Base-by-base conservation (phyloP, 768 basidiomycete genomes). In the Termitomyces sp. region DNA sequence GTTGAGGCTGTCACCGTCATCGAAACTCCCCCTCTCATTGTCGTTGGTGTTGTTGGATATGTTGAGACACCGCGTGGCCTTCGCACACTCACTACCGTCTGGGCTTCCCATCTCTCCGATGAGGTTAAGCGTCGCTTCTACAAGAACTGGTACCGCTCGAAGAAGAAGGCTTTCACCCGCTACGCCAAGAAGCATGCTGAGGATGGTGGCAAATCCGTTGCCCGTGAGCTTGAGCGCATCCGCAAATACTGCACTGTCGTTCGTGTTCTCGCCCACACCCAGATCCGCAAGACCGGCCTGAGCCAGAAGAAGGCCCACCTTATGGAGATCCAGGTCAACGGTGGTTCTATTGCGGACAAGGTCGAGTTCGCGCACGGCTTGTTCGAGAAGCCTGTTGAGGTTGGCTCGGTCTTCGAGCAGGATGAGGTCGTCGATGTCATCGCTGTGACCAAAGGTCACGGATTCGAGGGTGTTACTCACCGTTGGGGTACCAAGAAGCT, bases 141-240 rank as follows among this genome's bases (percentile, higher is more conserved):
- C 90, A 95, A 95, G 85, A 97, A 96, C 86, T 98, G 96, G 95
- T 98, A 98, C 84, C 89, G 93, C 68, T 96, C 94, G 52, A 99
- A 99, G 91, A 98, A 98, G 87, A 99, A 99, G 88, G 97, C 97
- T 43, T 99, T 98, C 87, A 99, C 97, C 71, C 93, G 94, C 73
- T 99, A 99, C 77, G 95, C 97, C 74, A 97, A 97, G 88, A 98
- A 96, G 82, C 90, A 96, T 75, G 91, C 95, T 59, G 96, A 98
- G 75, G 91, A 95, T 70, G 84, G 85, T 66, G 94, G 93, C 73
- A 93, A 94, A 77, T 91, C 92, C 56, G 85, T 93, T 68, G 82
- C 87, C 62, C 93, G 95, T 71, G 97, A 99, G 76, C 89, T 99
- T 69, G 96, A 98, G 82, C 93, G 97, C 68, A 98, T 99, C 72